phyloP scores from a whole-genome alignment of 164 flowering plant genomes.

The Kingdonia uniflora region DNA sequence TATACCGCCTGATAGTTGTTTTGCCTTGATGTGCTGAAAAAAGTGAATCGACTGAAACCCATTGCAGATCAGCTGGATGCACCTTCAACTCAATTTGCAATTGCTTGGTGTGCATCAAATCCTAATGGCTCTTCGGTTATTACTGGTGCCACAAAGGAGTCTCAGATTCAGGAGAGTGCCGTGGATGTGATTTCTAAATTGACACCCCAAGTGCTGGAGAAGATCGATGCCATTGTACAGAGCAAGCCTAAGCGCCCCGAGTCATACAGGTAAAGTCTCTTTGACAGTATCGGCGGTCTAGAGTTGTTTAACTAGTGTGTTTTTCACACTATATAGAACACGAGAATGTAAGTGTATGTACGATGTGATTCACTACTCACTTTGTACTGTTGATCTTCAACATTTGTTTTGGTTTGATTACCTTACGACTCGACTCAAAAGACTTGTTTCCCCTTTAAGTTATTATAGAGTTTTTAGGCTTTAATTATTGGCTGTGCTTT shows the following conservation, averaged over 20 bases:
- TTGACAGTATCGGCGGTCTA: too few relatives aligned
- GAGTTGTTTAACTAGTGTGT: too few relatives aligned
- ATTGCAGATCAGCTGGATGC: slow-evolving; percentile 88
- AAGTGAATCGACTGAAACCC: slow-evolving; percentile 77
- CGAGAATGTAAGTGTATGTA: too few relatives aligned
- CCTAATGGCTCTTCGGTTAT: slow-evolving; percentile 96
- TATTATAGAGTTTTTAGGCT: too few relatives aligned
- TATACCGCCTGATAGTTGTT: too few relatives aligned
- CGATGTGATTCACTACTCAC: too few relatives aligned
- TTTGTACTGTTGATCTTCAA: too few relatives aligned
- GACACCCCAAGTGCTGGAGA: slow-evolving; percentile 80
- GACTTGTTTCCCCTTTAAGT: too few relatives aligned
- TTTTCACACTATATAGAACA: too few relatives aligned
- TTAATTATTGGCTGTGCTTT: too few relatives aligned
- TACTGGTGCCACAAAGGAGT: slow-evolving; percentile 95
- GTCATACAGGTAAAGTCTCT: slow-evolving; percentile 44
- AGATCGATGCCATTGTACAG: slow-evolving; percentile 81
- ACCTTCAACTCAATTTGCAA: slow-evolving; percentile 84
- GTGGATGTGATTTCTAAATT: slow-evolving; percentile 76
- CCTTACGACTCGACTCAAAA: too few relatives aligned
- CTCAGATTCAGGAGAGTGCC: slow-evolving; percentile 89
- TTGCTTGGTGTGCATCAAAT: slow-evolving; percentile 99
- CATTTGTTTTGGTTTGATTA: too few relatives aligned
- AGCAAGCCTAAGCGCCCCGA: slow-evolving; percentile 95
- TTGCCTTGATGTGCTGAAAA: slow-evolving; percentile 86